phyloP scores from a whole-genome alignment of 257 asterid genomes.

The Scutellaria barbata region DNA sequence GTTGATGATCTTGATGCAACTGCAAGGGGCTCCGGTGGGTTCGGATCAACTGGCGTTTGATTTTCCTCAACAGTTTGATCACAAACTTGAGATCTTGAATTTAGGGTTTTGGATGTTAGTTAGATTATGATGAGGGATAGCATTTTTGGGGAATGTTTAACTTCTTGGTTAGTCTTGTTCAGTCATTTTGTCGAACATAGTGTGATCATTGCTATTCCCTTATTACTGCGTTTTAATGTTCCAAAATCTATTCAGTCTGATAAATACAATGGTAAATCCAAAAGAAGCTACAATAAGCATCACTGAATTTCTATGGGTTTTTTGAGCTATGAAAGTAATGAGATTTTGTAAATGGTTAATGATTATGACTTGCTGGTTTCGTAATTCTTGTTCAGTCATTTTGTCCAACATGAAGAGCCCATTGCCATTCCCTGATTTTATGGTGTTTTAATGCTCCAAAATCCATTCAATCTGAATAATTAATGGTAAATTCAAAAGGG shows the following conservation, averaged over 20 bases:
- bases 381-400: neutral
- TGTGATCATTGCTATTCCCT: neutral
- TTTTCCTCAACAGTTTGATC: neutral
- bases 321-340: neutral
- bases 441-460: too few relatives aligned
- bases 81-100: neutral
- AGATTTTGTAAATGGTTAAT: neutral
- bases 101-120: neutral
- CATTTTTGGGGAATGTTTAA: too few relatives aligned
- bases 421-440: neutral
- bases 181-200: conserved; percentile 4
- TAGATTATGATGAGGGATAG: neutral
- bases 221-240: too few relatives aligned
- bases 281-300: too few relatives aligned
- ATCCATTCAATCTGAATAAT: too few relatives aligned
- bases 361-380: conserved; percentile 28
- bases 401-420: neutral
- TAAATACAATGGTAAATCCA: too few relatives aligned
- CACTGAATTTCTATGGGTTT: neutral
- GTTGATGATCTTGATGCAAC: conserved; percentile 56
- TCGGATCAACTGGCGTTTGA: conserved; percentile 56
- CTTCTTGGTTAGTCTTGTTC: neutral
- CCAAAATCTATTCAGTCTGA: too few relatives aligned
- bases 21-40: conserved; percentile 47
- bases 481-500: too few relatives aligned